Evolutionary conservation across 1,284 basidiomycete genomes (phyloP).

Genomic region (Rhodotorula sp.): DNA sequence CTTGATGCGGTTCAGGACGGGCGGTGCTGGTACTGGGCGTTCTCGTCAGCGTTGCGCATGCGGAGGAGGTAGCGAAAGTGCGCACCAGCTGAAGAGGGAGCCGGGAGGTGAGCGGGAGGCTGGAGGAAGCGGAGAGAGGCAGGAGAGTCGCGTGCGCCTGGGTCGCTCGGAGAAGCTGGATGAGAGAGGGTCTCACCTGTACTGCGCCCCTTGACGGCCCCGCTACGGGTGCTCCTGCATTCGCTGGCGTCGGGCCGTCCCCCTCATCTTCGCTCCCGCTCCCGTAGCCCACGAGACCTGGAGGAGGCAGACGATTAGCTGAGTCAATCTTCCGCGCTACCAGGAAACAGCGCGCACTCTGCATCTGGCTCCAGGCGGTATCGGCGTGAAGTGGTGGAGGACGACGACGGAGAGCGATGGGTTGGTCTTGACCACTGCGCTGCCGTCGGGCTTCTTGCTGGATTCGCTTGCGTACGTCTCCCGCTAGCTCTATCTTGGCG

Average conservation of each 20-base stretch:
- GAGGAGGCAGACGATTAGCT: neutral
- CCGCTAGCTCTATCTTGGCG: too few species aligned
- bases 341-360: neutral
- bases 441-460: neutral
- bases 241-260: neutral
- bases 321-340: rapidly evolving
- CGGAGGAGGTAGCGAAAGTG: neutral
- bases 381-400: neutral
- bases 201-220: neutral
- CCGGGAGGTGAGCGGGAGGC: neutral
- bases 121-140: neutral
- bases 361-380: neutral
- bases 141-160: conserved; percentile 21
- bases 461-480: too few species aligned
- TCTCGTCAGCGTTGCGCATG: neutral
- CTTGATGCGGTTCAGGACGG: conserved; percentile 16
- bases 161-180: neutral
- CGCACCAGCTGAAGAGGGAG: conserved; percentile 23
- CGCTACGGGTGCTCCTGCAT: neutral
- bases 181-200: conserved; percentile 2
- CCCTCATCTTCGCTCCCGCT: conserved; percentile 10
- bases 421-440: neutral
- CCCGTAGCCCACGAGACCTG: conserved; percentile 13
- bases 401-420: neutral
- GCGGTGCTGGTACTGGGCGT: neutral